Percentiles rank a stretch among this genome's conserved stretches.
Conservation (phyloP, 805 yeast species). For the Zygosaccharomyces pseudorouxii region DNA sequence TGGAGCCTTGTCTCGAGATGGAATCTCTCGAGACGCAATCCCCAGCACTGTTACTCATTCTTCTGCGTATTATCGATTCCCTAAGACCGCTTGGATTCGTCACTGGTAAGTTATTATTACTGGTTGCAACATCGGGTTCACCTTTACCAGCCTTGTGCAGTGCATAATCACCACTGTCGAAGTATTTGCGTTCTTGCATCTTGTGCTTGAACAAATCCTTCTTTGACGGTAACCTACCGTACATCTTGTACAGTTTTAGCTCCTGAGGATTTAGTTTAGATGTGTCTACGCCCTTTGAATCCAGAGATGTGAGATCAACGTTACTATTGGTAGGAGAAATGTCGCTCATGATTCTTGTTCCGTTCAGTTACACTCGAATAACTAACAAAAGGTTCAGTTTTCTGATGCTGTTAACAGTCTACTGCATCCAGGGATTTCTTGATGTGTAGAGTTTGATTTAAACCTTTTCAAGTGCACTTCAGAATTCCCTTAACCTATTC, state of each 20-base stretch:
- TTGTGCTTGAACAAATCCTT: conserved; percentile 71
- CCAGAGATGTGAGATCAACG: conserved; percentile 20
- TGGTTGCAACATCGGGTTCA: conserved; percentile 26
- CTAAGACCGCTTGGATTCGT: conserved; percentile 36
- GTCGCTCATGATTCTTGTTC: conserved; percentile 11
- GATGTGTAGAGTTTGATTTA: neutral
- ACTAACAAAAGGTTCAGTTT: neutral
- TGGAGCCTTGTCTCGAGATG: conserved; percentile 34
- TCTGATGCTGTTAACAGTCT: neutral
- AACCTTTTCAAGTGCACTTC: neutral
- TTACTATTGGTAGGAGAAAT: conserved; percentile 30
- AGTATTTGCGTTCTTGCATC: conserved; percentile 82
- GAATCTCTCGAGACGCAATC: conserved; percentile 28
- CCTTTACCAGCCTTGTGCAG: conserved; percentile 62
- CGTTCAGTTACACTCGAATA: neutral
- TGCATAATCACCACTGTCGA: conserved; percentile 93
- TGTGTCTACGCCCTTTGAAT: conserved; percentile 41
- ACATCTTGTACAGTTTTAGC: conserved; percentile 66
- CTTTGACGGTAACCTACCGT: conserved; percentile 81
- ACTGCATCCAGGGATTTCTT: neutral
- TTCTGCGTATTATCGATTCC: conserved; percentile 34
- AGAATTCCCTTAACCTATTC: neutral
- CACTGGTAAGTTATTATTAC: conserved; percentile 32
- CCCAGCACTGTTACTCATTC: conserved; percentile 35
- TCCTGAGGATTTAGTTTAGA: conserved; percentile 72